phyloP scores from a whole-genome alignment of 441 rosid genomes.

The Corymbia calophylla region DNA sequence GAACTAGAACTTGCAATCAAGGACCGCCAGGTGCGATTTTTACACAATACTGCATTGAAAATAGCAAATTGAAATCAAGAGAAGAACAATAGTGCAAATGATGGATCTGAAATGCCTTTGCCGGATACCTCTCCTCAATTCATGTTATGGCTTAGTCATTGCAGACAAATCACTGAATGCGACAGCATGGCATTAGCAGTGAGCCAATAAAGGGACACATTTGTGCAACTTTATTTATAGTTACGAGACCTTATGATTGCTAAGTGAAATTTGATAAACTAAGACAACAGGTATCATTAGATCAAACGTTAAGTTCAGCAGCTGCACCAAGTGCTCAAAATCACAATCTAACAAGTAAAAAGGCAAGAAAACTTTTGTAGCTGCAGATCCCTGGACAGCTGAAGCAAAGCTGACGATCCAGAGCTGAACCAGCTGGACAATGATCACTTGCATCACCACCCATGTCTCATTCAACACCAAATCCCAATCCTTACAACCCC shows the following conservation, averaged over 20 bases:
- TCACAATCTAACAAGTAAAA: background rate
- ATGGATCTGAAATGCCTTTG: background rate
- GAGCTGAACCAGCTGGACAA: slow-evolving; percentile 40
- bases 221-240: background rate
- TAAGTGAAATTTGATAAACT: background rate
- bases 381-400: slow-evolving; percentile 17
- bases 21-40: background rate
- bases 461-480: slow-evolving; percentile 40
- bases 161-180: background rate
- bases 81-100: background rate
- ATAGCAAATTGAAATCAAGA: background rate
- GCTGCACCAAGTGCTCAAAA: slow-evolving; percentile 1
- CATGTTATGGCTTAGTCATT: background rate
- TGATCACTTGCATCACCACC: slow-evolving; percentile 26
- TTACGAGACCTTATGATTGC: background rate
- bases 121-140: background rate
- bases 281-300: background rate
- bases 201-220: background rate
- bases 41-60: background rate
- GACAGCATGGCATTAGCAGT: background rate
- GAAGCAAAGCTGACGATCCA: slow-evolving; percentile 26
- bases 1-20: background rate
- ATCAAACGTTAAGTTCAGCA: slow-evolving; percentile 1
- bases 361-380: slow-evolving; percentile 16
- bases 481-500: slow-evolving; percentile 15